phyloP scores from a whole-genome alignment of 257 asterid species.

The Nicotiana knightiana region DNA sequence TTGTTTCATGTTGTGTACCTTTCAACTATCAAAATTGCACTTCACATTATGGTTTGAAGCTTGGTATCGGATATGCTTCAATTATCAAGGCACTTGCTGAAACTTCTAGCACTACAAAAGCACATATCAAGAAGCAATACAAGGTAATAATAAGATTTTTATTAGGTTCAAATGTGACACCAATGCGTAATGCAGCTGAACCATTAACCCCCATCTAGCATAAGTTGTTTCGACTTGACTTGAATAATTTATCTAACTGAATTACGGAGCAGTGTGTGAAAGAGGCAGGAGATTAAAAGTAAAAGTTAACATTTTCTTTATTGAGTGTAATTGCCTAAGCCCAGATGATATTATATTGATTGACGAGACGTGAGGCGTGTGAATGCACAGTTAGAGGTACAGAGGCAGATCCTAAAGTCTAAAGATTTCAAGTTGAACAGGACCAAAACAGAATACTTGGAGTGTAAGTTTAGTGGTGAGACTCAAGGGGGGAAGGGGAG shows the following conservation, averaged over 20 bases:
- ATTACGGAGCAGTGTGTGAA: neutral
- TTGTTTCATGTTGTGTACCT: conserved; percentile 72
- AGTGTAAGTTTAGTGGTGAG: no score
- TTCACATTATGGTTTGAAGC: conserved; percentile 89
- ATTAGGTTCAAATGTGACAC: neutral
- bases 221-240: neutral
- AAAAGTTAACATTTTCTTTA: neutral
- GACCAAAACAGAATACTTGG: no score
- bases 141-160: conserved; percentile 34
- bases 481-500: no score
- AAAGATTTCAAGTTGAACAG: no score
- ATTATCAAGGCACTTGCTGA: conserved; percentile 82
- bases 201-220: neutral
- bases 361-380: no score
- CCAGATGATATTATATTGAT: no score
- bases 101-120: conserved; percentile 83
- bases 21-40: conserved; percentile 67
- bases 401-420: no score
- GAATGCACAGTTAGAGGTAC: no score
- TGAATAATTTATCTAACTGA: neutral
- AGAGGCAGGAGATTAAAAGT: neutral
- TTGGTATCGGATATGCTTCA: conserved; percentile 79
- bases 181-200: neutral
- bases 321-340: neutral
- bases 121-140: conserved; percentile 65